Percentiles rank a stretch among this genome's conserved stretches.
Evolutionary conservation across 495 filamentous ascomycete species (phyloP).

Genomic region (Glonium stellatum): DNA sequence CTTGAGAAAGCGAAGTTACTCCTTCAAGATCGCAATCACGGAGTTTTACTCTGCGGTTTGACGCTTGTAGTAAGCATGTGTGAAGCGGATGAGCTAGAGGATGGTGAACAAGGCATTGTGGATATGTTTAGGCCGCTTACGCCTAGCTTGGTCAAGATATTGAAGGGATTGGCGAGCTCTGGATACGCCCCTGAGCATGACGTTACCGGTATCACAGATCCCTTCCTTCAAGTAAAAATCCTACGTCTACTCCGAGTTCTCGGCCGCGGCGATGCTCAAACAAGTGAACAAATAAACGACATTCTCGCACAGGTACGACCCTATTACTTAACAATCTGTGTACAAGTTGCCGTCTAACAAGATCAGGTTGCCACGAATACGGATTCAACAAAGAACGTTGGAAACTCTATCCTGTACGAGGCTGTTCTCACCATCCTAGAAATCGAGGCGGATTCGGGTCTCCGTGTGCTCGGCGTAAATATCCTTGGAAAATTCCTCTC

Average conservation of each 20-base stretch:
- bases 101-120: slow-evolving; percentile 74
- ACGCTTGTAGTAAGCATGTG: slow-evolving; percentile 90
- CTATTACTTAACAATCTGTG: neutral
- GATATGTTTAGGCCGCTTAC: slow-evolving; percentile 83
- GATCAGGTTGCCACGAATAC: slow-evolving; percentile 84
- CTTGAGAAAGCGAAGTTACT: slow-evolving; percentile 84
- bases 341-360: neutral
- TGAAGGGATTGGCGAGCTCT: slow-evolving; percentile 87
- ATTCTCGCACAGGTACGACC: slow-evolving; percentile 69
- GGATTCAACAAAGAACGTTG: slow-evolving; percentile 96
- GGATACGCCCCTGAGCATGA: slow-evolving; percentile 98
- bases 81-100: slow-evolving; percentile 85
- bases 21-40: slow-evolving; percentile 89
- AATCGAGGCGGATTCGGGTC: slow-evolving; percentile 91
- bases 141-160: slow-evolving; percentile 70
- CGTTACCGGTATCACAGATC: slow-evolving; percentile 95
- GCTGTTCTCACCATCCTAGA: slow-evolving; percentile 95
- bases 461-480: slow-evolving; percentile 92
- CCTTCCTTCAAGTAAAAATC: slow-evolving; percentile 97
- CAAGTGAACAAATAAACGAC: slow-evolving; percentile 96
- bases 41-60: slow-evolving; percentile 84
- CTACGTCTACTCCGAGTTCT: slow-evolving; percentile 77
- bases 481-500: slow-evolving; percentile 96
- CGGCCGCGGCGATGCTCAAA: slow-evolving; percentile 76
- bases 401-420: slow-evolving; percentile 96